Evolutionary conservation across 768 basidiomycete species (phyloP), one percentile per base, ranked within the genome.

Genomic region (Mycena chlorophos): DNA sequence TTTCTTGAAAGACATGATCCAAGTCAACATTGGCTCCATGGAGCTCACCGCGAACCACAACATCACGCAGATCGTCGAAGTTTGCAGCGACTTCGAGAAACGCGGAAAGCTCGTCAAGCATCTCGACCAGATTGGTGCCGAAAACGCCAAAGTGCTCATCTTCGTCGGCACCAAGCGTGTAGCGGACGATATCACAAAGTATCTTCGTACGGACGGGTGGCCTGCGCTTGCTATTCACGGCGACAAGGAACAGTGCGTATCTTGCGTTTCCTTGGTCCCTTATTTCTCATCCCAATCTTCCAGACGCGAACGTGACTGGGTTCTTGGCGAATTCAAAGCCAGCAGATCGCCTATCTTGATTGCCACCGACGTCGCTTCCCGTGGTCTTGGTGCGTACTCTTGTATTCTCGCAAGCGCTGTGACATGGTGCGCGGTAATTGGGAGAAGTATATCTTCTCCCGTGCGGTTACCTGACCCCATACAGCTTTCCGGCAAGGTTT

Each of bases 171-270:
- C 97, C 23, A 99, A 98, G 76, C 84, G 96, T 45, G 92, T 96
- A 55, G 97, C 97, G 49, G 97, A 99, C 71, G 97, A 99, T 61
- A 89, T 99, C 66, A 99, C 97, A 19, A 98, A 98, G 74, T 95
- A 94, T 67, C 80, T 99, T 55, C 89, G 97, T 55, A 89, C 91
- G 79, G 97, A 99, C 67, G 97, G 97, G 14, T 99, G 97, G 97
- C 97, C 97, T n/a, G 97, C 97, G 14, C 78, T 99, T 31, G 96
- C 97, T 51, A 99, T 99, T 66, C 97, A 99, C 68, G 97, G 97
- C 66, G 97, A 99, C 78, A 99, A 99, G 75, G 94, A 94, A 78
- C 94, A 97, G 91, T 95, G 69, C 63, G 89, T 79, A 3, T 19
- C 45, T 29, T 49, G 22, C 3, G 19, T 56, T 12, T 40, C 22